These are phyloP conservation scores for Backusella psychrophila DNA, from an alignment of 192 early-diverging fungal genomes.

Conservation along the genomic window DNA sequence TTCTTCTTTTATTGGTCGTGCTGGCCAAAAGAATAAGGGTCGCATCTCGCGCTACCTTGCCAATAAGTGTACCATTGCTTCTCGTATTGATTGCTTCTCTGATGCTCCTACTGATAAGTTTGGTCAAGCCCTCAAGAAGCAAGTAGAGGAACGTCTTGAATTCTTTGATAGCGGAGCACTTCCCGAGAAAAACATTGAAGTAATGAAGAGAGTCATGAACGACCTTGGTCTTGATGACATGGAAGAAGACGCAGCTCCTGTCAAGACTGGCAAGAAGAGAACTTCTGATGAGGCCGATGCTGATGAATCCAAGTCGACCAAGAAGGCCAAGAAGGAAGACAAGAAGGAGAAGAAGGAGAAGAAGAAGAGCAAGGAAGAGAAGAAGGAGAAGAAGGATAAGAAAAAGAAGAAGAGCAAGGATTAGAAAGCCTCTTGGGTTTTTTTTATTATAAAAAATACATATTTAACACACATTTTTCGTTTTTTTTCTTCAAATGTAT, in stretches of 20 bases:
- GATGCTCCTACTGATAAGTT: constrained; percentile 84
- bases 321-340: constrained; percentile 46
- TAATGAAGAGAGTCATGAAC: constrained; percentile 86
- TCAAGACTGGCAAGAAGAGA: constrained; percentile 46
- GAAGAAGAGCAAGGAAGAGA: constrained; percentile 54
- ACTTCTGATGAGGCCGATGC: constrained; percentile 68
- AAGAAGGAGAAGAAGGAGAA: constrained; percentile 50
- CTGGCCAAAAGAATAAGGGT: constrained; percentile 97
- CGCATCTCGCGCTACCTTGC: constrained; percentile 97
- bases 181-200: constrained; percentile 92
- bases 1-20: constrained; percentile 93
- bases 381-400: constrained; percentile 60
- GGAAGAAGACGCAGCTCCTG: constrained; percentile 19
- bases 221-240: constrained; percentile 47
- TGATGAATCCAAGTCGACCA: constrained; percentile 43
- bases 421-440: background rate
- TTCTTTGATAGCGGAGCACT: constrained; percentile 92
- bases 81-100: constrained; percentile 93
- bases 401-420: constrained; percentile 53
- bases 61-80: constrained; percentile 97
- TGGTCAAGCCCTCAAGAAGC: constrained; percentile 87
- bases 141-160: constrained; percentile 93
- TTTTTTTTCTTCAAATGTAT: background rate
- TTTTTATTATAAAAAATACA: background rate
- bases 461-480: background rate